Base-by-base conservation (phyloP, 441 rosid genomes). In the Mallotus repandus region DNA sequence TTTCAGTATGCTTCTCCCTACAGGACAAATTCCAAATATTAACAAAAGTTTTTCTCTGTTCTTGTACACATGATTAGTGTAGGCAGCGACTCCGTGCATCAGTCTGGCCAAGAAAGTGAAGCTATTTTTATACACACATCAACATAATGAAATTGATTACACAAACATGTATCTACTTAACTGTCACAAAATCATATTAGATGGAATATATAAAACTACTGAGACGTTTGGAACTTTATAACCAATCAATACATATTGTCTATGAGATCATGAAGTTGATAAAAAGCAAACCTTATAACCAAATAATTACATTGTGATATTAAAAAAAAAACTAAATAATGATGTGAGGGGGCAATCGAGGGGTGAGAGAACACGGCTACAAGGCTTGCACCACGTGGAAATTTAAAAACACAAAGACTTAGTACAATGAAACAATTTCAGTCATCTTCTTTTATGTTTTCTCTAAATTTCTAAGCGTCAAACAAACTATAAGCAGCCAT, bases 1-100 rank as follows among this genome's bases (percentile, higher is more conserved):
- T 90, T 68, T 86, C 96, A 0, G 83, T 83, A 70, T 87, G 88
- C 81, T 93, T 93, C 77, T 96, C 97, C 86, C 99, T 91, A 80
- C 60, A 25, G 29, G 29, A 68, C 29, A 72, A 65, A 9, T 64
- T 56, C 61, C 60, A 45, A 55, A 35, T 29, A 55, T 45, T n/a
- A n/a, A n/a, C n/a, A n/a, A n/a, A 59, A 48, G 25, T 71, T 18
- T 22, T 41, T 69, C 8, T 11, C 43, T 0, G 7, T 6, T 22
- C 8, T n/a, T 1, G 32, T 4, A 48, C 25, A 46, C 19, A 64
- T 45, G 3, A 22, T 45, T 64, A 49, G 56, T 58, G 54, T 46
- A 8, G 76, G 8, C 62, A 62, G 59, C 19, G 59, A 29, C 54
- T 73, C 61, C 48, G 35, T 56, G 61, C 46, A 14, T 6, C n/a